phyloP scores from a whole-genome alignment of 176 grass and related monocot genomes.

The Hyparrhenia diplandra region DNA sequence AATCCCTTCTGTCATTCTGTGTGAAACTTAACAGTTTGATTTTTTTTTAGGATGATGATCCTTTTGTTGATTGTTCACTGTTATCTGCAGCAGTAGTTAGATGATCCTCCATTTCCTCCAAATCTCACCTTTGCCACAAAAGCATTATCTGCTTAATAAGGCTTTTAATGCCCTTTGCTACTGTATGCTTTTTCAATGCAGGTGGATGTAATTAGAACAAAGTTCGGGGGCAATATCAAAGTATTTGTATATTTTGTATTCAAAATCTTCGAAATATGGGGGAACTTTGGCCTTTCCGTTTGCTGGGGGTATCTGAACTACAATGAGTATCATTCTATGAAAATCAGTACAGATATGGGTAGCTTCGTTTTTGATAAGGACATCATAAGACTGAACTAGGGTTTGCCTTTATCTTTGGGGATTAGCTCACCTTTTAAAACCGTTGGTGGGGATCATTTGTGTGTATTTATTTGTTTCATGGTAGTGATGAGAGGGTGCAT shows the following conservation, averaged over 20 bases:
- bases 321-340: slow-evolving; percentile 65
- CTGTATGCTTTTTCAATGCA: slow-evolving; percentile 29
- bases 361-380: slow-evolving; percentile 34
- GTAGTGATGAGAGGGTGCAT: not conserved
- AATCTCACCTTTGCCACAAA: not conserved
- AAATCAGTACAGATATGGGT: slow-evolving; percentile 29
- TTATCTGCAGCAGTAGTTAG: not conserved
- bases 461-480: not conserved
- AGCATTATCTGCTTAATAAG: not conserved
- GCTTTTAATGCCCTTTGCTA: slow-evolving; percentile 1
- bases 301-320: slow-evolving; percentile 64
- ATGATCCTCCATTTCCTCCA: not conserved
- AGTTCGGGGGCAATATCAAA: slow-evolving; percentile 65
- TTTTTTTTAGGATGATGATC: no score
- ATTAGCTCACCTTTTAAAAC: not conserved
- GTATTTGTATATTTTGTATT: slow-evolving; percentile 61
- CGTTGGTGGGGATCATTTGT: not conserved
- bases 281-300: slow-evolving; percentile 56
- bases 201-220: slow-evolving; percentile 48
- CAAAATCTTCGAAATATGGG: slow-evolving; percentile 63
- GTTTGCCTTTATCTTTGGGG: not conserved
- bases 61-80: not conserved
- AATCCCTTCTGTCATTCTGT: no score
- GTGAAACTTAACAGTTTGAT: no score
- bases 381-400: not conserved